Evolutionary conservation across 75 land plant species (phyloP).

Genomic region (Gnetum montanum): DNA sequence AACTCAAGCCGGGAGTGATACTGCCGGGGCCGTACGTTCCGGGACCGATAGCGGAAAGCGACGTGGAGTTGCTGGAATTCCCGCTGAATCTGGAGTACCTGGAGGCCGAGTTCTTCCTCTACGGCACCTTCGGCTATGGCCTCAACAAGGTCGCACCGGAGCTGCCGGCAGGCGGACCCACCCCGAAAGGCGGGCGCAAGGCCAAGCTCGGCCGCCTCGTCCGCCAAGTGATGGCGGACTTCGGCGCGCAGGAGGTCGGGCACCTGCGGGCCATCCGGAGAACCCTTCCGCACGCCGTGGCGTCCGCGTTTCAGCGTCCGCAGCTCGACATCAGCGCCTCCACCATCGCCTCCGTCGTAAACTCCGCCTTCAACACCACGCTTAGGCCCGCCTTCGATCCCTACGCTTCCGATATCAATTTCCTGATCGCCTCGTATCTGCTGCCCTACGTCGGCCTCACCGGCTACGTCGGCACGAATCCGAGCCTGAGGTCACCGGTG

Average conservation of each 20-base stretch:
- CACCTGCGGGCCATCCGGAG: constrained; percentile 31
- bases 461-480: constrained; percentile 48
- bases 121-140: constrained; percentile 14
- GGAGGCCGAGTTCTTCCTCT: constrained; percentile 27
- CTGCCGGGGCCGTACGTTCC: constrained; percentile 6
- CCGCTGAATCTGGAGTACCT: constrained; percentile 34
- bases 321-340: constrained; percentile 20
- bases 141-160: constrained; percentile 11
- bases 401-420: constrained; percentile 28
- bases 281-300: too few species aligned
- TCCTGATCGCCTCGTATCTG: constrained; percentile 28
- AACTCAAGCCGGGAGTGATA: too few species aligned
- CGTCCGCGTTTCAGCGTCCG: neutral
- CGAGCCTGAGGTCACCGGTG: constrained; percentile 18
- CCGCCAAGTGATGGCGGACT: constrained; percentile 17
- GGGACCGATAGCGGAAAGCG: constrained; percentile 6
- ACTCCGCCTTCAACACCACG: constrained; percentile 22
- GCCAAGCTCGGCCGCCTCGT: constrained; percentile 22
- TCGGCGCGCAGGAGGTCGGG: constrained; percentile 30
- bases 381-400: constrained; percentile 37
- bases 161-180: constrained; percentile 18
- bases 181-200: constrained; percentile 19
- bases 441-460: constrained; percentile 47
- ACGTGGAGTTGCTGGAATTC: constrained; percentile 12
- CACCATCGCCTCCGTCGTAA: constrained; percentile 13